A percentile compares a stretch with the other conserved stretches of the same genome.
Evolutionary conservation across 495 filamentous ascomycete genomes (phyloP).

Genomic region (Aspergillus ostianus): DNA sequence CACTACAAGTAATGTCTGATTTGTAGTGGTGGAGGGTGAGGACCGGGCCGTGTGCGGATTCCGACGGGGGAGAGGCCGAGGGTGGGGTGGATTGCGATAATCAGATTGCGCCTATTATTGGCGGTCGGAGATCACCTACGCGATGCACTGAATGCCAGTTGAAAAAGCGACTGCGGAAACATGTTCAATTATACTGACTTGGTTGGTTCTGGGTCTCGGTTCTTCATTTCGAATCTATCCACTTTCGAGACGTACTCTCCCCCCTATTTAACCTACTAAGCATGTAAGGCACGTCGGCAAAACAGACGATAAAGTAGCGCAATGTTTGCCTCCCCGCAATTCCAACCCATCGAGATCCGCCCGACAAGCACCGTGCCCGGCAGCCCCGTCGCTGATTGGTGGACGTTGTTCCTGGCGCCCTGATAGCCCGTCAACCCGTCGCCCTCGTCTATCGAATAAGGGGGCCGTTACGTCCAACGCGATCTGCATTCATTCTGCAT

Average conservation of each 20-base stretch:
- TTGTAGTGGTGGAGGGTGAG: conserved; percentile 22
- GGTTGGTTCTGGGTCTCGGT: background rate
- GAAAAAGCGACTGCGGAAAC: background rate
- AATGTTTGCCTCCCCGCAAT: background rate
- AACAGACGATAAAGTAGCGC: too few species aligned
- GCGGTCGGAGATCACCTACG: background rate
- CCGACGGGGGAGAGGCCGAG: conserved; percentile 19
- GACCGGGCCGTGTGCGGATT: conserved; percentile 28
- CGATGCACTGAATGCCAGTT: background rate
- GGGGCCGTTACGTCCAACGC: background rate
- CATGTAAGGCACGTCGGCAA: too few species aligned
- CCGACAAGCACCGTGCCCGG: background rate
- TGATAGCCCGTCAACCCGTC: background rate
- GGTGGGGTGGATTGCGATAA: background rate
- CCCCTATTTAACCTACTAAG: background rate
- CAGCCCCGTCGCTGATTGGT: background rate
- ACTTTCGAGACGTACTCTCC: background rate
- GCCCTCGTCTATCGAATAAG: background rate
- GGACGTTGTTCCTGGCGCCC: background rate
- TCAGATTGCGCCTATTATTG: background rate
- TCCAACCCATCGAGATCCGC: background rate
- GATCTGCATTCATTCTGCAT: conserved; percentile 1
- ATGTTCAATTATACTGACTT: background rate
- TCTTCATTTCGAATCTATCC: background rate
- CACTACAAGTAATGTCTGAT: conserved; percentile 12